Conservation (phyloP, 129 eudicot genomes). For the Apium graveolens region DNA sequence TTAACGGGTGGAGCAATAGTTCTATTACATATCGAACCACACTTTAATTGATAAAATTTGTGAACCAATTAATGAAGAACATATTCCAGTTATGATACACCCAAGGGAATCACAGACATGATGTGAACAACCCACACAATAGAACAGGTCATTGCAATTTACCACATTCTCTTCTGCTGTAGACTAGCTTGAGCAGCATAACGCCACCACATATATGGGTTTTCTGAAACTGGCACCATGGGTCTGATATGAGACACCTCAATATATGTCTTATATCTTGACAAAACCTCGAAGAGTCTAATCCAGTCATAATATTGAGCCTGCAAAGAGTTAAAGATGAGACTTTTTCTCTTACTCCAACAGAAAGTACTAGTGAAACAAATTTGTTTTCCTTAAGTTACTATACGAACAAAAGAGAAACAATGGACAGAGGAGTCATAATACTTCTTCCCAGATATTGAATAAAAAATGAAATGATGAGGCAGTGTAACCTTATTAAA, state of each 20-base stretch:
- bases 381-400: background rate
- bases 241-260: conserved; percentile 97
- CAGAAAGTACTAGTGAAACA: background rate
- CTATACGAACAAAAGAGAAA: background rate
- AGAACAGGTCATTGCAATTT: conserved; percentile 8
- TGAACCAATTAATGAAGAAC: background rate
- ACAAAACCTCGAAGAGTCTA: conserved; percentile 81
- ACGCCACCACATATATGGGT: conserved; percentile 83
- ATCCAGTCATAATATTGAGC: conserved; percentile 99
- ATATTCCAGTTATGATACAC: background rate
- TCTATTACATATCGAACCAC: background rate
- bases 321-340: conserved; percentile 30
- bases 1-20: background rate
- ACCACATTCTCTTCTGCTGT: conserved; percentile 93
- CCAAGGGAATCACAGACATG: background rate
- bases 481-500: background rate
- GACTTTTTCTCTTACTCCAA: background rate
- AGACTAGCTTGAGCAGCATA: conserved; percentile 83
- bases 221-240: conserved; percentile 50
- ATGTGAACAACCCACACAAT: background rate
- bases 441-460: background rate
- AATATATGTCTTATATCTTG: conserved; percentile 64
- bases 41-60: background rate
- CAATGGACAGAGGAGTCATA: background rate
- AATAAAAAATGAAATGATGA: background rate